Conservation (phyloP, 345 rosid species). For the Cardamine resedifolia region DNA sequence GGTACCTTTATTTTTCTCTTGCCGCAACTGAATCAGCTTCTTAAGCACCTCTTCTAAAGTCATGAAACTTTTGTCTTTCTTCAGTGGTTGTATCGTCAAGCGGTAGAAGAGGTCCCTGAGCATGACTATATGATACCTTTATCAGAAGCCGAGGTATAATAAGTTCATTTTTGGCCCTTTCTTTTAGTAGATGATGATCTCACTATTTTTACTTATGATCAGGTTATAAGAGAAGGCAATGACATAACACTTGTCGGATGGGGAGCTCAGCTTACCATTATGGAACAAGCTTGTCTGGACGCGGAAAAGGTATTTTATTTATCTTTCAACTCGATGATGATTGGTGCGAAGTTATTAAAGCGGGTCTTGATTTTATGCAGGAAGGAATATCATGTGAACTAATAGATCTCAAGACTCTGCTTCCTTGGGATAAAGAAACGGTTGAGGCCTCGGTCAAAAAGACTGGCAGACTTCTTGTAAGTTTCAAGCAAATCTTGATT, state of each 20-base stretch:
- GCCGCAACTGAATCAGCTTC: neutral
- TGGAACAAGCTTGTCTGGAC: constrained; percentile 83
- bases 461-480: constrained; percentile 85
- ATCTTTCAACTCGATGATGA: neutral
- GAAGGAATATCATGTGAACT: constrained; percentile 92
- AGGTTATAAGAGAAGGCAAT: constrained; percentile 83
- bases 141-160: constrained; percentile 80
- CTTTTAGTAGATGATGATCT: neutral
- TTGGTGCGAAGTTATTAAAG: neutral
- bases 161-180: neutral
- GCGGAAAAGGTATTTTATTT: constrained; percentile 61
- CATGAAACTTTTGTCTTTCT: constrained; percentile 3
- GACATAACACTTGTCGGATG: constrained; percentile 93
- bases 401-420: constrained; percentile 74
- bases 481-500: constrained; percentile 6
- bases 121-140: constrained; percentile 85
- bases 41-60: neutral
- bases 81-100: constrained; percentile 89
- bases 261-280: constrained; percentile 88
- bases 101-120: constrained; percentile 90
- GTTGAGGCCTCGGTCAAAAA: constrained; percentile 82
- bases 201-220: neutral
- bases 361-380: constrained; percentile 38
- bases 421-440: constrained; percentile 95
- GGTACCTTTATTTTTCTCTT: constrained; percentile 40